Evolutionary conservation across 176 grass and related monocot genomes (phyloP).

Genomic region (Alloteropsis semialata): DNA sequence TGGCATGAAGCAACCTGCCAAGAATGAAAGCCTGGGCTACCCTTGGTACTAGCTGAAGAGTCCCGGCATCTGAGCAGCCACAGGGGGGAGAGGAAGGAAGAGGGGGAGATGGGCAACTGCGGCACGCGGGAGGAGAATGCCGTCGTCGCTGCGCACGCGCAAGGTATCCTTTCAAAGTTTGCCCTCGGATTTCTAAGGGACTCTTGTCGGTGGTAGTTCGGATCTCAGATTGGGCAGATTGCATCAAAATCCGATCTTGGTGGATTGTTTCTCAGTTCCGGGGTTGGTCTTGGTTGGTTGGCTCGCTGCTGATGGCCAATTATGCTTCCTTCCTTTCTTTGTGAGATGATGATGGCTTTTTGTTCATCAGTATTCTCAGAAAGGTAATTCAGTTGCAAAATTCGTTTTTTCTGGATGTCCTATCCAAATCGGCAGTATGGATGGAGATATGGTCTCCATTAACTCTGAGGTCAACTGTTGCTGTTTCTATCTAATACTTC

Average conservation of each 20-base stretch:
- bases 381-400: neutral
- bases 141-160: constrained; percentile 87
- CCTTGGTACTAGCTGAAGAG: neutral
- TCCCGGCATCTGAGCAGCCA: neutral
- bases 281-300: too few species aligned
- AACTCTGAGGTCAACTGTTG: neutral
- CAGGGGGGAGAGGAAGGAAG: neutral
- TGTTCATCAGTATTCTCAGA: neutral
- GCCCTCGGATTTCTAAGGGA: neutral
- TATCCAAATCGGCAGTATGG: neutral
- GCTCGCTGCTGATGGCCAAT: neutral
- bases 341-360: neutral
- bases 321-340: neutral
- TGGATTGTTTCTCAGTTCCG: too few species aligned
- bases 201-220: constrained; percentile 8
- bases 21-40: constrained; percentile 60
- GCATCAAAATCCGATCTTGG: too few species aligned
- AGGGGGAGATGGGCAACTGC: constrained; percentile 86
- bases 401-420: neutral
- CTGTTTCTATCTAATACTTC: neutral
- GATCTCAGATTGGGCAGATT: too few species aligned
- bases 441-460: neutral
- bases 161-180: constrained; percentile 50
- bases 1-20: constrained; percentile 29
- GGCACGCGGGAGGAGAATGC: constrained; percentile 99